These are phyloP conservation scores for Agrocybe chaxingu DNA, from an alignment of 768 basidiomycete species.

Conservation along the genomic window DNA sequence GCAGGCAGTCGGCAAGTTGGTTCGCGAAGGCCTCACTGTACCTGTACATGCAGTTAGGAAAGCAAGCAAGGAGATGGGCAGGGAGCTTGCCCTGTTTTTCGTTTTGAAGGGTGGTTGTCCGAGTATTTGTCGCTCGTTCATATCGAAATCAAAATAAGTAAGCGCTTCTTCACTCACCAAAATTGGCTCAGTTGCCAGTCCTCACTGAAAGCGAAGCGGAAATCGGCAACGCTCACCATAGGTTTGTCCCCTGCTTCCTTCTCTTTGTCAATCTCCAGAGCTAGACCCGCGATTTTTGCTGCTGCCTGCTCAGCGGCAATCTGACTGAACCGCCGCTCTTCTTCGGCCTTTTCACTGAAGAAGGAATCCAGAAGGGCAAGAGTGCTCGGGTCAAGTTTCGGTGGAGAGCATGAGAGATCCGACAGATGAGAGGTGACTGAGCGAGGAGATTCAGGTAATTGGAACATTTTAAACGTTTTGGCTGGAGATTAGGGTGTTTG, in stretches of 20 bases:
- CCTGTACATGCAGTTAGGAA: slow-evolving; percentile 23
- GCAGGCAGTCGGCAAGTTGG: slow-evolving; percentile 29
- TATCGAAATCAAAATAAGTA: background rate
- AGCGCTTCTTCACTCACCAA: slow-evolving; percentile 31
- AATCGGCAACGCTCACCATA: slow-evolving; percentile 44
- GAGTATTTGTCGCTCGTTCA: background rate
- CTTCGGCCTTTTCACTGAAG: slow-evolving; percentile 37
- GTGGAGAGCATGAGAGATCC: slow-evolving; percentile 30
- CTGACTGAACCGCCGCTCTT: slow-evolving; percentile 38
- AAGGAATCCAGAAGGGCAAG: slow-evolving; percentile 39
- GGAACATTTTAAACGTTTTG: slow-evolving; percentile 9
- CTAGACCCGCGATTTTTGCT: slow-evolving; percentile 30
- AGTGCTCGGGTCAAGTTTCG: slow-evolving; percentile 31
- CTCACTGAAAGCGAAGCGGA: slow-evolving; percentile 39
- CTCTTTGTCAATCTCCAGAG: slow-evolving; percentile 20
- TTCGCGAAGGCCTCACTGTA: slow-evolving; percentile 40
- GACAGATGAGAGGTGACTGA: slow-evolving; percentile 21
- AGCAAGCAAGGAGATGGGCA: slow-evolving; percentile 5
- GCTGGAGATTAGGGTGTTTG: no score
- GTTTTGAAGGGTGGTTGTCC: no score
- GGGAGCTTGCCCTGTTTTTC: slow-evolving; percentile 12
- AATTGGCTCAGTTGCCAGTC: slow-evolving; percentile 53
- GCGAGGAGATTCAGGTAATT: slow-evolving; percentile 23
- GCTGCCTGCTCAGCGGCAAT: slow-evolving; percentile 33
- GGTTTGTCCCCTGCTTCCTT: slow-evolving; percentile 24